Percentiles rank a stretch among this genome's conserved stretches.
These are phyloP conservation scores for Schwanniomyces sp. DNA, from an alignment of 805 yeast species.

Conservation along the genomic window DNA sequence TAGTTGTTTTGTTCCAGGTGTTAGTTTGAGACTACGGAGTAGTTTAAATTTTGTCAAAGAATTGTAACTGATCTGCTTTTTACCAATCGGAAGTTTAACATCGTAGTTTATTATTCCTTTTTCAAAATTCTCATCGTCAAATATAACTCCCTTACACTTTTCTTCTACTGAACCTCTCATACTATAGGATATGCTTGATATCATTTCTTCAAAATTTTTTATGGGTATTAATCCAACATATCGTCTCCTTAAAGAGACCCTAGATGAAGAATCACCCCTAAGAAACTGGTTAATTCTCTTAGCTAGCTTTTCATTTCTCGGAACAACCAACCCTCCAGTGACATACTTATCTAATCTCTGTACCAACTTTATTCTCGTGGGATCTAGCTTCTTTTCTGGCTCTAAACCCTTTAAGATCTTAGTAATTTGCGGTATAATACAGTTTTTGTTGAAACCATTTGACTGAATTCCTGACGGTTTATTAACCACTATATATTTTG, in stretches of 20 bases:
- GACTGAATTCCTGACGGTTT: constrained; percentile 21
- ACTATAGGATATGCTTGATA: constrained; percentile 1
- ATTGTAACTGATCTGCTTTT: constrained; percentile 4
- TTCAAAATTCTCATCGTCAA: constrained; percentile 5
- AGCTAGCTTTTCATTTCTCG: constrained; percentile 16
- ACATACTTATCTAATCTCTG: constrained; percentile 23
- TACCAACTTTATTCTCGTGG: constrained; percentile 11
- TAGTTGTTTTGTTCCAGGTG: constrained; percentile 4
- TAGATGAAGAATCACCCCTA: constrained; percentile 1
- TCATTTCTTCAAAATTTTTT: neutral
- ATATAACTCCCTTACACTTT: constrained; percentile 6
- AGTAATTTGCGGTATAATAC: constrained; percentile 13
- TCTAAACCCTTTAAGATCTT: constrained; percentile 8
- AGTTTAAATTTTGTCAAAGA: constrained; percentile 18
- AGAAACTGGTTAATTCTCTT: constrained; percentile 9
- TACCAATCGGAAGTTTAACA: constrained; percentile 6
- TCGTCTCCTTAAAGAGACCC: constrained; percentile 8
- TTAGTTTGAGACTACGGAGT: constrained; percentile 8
- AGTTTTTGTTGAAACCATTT: constrained; percentile 8
- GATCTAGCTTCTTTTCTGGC: constrained; percentile 9
- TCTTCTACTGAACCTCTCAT: neutral
- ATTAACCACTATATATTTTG: constrained; percentile 18
- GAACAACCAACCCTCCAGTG: constrained; percentile 21
- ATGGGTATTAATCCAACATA: constrained; percentile 16
- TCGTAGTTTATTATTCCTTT: constrained; percentile 13